These are phyloP conservation scores for Sherardia arvensis DNA, from an alignment of 257 asterid species.

Conservation along the genomic window DNA sequence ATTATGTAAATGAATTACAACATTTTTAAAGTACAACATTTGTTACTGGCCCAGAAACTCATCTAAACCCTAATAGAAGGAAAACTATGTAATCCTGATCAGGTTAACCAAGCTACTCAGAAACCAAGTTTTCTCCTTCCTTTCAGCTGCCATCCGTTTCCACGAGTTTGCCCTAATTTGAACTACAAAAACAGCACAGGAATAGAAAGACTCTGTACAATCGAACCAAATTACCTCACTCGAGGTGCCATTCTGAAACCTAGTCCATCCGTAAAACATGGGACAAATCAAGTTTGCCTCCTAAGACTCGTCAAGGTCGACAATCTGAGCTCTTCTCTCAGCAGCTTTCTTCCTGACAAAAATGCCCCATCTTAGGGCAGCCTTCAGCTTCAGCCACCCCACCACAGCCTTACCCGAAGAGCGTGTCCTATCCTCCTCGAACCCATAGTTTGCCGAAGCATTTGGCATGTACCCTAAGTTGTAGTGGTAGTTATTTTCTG, in stretches of 20 bases:
- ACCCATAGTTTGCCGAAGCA: conserved; percentile 37
- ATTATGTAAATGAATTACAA: conserved; percentile 1
- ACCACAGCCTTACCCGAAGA: conserved; percentile 96
- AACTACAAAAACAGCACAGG: conserved; percentile 11
- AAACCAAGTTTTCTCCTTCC: neutral
- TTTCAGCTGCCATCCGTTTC: conserved; percentile 1
- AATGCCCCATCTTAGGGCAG: conserved; percentile 96
- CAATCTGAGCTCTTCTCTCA: conserved; percentile 84
- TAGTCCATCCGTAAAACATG: neutral
- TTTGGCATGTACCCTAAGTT: conserved; percentile 43
- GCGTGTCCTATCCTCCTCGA: conserved; percentile 54
- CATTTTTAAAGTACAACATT: neutral
- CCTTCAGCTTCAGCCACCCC: conserved; percentile 97
- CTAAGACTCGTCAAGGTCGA: conserved; percentile 65
- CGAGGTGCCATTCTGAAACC: conserved; percentile 5
- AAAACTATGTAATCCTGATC: neutral
- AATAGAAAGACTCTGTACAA: conserved; percentile 19
- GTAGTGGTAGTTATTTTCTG: conserved; percentile 37
- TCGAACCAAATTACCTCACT: neutral
- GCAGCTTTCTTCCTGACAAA: conserved; percentile 91
- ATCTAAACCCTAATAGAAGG: neutral
- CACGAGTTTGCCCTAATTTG: neutral
- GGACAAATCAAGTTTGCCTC: neutral
- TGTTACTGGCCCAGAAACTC: neutral
- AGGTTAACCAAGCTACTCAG: conserved; percentile 2